Base-by-base conservation (phyloP, 441 rosid genomes). In the Flueggea neowawraea region DNA sequence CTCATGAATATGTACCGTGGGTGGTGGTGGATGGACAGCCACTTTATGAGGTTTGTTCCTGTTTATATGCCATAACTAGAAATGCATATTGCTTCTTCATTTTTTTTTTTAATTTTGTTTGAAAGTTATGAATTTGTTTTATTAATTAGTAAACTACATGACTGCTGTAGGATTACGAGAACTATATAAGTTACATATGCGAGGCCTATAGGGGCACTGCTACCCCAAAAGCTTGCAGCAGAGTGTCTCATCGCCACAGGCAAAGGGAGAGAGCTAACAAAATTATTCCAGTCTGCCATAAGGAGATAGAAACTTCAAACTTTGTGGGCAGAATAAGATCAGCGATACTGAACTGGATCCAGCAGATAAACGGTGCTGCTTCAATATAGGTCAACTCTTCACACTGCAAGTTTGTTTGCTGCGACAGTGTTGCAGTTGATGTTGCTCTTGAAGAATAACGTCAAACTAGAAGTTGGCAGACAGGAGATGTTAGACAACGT, bases 1-100 rank as follows among this genome's bases (percentile, higher is more conserved):
- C 97, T 63, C 96, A 94, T 72, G 47, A 65, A 45, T 94, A 87
- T 45, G 99, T 94, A 58, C 97, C 99, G 3, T 94, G 99, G 97
- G 96, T 91, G 7, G 91, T 87, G 52, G 97, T 94, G 58, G 73
- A 94, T 78, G 97, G 95, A 44, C 82, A 82, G 69, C 97, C 99
- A 39, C 91, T 94, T 68, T 90, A 89, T 32, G 97, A 90, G 82
- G 98, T 94, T 76, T 10, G 82, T 67, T 71, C 56, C 52, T 54
- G 16, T 48, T 54, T 36, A 43, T 57, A 13, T 12, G 8, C 5
- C 32, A 16, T 39, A 43, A n/a, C 12, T 22, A 22, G 28, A 22
- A 22, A 22, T 22, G 28, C 28, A 22, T 22, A 22, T 41, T 49
- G 44, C 28, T 56, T 1, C 28, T 9, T 41, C n/a, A 5, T 41